Evolutionary conservation across 179 eudicot genomes (phyloP), one percentile per base, ranked within the genome.

Genomic region (Patellifolia procumbens): DNA sequence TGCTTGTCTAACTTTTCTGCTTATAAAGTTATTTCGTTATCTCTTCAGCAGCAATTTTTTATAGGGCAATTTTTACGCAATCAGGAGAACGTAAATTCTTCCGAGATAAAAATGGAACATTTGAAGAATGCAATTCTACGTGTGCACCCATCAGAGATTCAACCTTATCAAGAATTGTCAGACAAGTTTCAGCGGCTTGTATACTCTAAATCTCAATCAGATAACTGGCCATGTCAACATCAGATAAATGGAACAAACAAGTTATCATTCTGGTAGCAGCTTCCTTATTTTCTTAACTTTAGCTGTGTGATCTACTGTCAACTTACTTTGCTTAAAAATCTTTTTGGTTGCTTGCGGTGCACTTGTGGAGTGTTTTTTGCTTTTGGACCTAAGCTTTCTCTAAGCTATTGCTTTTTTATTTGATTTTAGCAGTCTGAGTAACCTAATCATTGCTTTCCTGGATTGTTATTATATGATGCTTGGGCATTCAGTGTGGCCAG

Each of bases 91-190:
- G 59, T 85, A 78, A 86, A 83, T 83, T 92, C 90, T 49, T 80
- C 91, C 1, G 89, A 84, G 78, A 82, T 95, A 78, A 87, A 85
- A 78, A 95, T 90, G 99, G 88, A 90, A 55, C 99, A 95, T 81
- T 79, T 95, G 75, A 85, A 70, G 79, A 76, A 53, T 75, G 97
- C 93, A 69, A 84, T 90, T 73, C 69, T 70, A 39, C 86, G 79
- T 83, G 93, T 87, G 55, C 86, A 76, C 26, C 97, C 97, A 68
- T 83, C 98, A 49, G 90, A 91, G 74, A 81, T 87, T 63, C 86
- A 85, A 69, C 87, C 88, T 63, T 91, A 88, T 78, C 81, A 91
- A 60, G 82, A 87, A 46, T 80, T 94, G 72, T 89, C 91, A 1
- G 75, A 75, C 48, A 91, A 85, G 74, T 94, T 92, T 75, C 96